These are phyloP conservation scores for Elsinoe ampelina DNA, from an alignment of 2,329 filamentous ascomycete species.

Conservation along the genomic window DNA sequence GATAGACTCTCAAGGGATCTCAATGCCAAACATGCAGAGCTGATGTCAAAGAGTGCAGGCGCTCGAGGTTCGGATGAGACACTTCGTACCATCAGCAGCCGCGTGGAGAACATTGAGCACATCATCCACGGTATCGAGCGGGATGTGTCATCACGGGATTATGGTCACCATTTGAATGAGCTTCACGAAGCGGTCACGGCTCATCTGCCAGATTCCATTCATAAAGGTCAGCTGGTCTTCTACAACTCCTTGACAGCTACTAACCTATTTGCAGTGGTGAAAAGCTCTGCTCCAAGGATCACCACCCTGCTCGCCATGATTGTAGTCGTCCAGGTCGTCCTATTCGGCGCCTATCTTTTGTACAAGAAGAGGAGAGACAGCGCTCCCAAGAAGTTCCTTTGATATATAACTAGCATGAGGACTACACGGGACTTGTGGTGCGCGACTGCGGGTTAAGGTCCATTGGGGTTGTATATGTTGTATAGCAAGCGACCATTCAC, in stretches of 20 bases:
- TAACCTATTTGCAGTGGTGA: constrained; percentile 36
- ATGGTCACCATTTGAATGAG: constrained; percentile 44
- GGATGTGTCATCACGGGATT: constrained; percentile 49
- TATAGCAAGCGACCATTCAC: not conserved
- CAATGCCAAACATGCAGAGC: constrained; percentile 50
- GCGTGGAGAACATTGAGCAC: constrained; percentile 46
- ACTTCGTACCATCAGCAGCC: constrained; percentile 27
- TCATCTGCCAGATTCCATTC: constrained; percentile 41
- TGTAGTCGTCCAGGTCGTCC: constrained; percentile 62
- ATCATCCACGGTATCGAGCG: constrained; percentile 42
- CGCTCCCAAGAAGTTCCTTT: constrained; percentile 89
- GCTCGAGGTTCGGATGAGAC: constrained; percentile 8
- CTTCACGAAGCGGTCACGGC: constrained; percentile 46
- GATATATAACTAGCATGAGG: not conserved
- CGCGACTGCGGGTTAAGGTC: too few relatives aligned
- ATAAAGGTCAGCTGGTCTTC: constrained; percentile 37
- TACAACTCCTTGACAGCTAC: not conserved
- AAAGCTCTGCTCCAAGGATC: constrained; percentile 47
- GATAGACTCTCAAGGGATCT: constrained; percentile 42
- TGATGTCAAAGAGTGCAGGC: constrained; percentile 23
- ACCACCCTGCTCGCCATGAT: constrained; percentile 60
- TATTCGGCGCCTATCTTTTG: constrained; percentile 59
- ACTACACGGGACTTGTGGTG: too few relatives aligned
- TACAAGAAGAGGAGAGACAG: constrained; percentile 72
- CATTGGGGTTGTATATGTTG: not conserved